Evolutionary conservation across 306 rosid genomes (phyloP).

Genomic region (Acacia confusa): DNA sequence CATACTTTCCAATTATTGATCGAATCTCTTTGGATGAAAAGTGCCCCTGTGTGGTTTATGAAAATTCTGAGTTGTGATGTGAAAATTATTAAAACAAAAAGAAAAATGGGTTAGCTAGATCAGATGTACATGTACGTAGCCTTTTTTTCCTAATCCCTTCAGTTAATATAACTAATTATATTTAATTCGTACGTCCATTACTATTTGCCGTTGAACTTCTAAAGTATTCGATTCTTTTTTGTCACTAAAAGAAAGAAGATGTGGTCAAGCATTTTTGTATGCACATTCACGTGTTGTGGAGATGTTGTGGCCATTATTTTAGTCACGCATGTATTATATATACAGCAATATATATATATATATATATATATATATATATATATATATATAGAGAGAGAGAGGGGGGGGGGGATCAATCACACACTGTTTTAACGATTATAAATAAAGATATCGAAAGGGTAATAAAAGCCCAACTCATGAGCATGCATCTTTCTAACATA

Average conservation of each 20-base stretch:
- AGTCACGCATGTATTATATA: background rate
- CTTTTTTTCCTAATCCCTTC: conserved; percentile 31
- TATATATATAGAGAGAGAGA: no score
- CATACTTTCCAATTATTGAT: conserved; percentile 31
- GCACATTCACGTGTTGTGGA: conserved; percentile 38
- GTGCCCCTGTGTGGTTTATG: conserved; percentile 19
- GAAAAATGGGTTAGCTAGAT: conserved; percentile 30
- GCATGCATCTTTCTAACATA: no score
- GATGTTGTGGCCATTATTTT: conserved; percentile 26
- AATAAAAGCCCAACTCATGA: background rate
- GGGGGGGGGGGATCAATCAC: background rate
- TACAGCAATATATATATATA: background rate
- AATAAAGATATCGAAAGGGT: no score
- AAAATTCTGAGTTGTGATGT: conserved; percentile 6
- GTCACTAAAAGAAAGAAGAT: conserved; percentile 5
- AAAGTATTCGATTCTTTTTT: conserved; percentile 16
- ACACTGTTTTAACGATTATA: background rate
- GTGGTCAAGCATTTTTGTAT: conserved; percentile 29
- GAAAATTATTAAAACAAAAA: background rate
- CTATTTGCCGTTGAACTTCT: conserved; percentile 13
- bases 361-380: no score
- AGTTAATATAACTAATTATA: background rate
- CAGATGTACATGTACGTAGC: conserved; percentile 35
- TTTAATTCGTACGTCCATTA: background rate
- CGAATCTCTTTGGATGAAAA: conserved; percentile 36